Evolutionary conservation across 306 rosid genomes (phyloP).

Genomic region (Arachis stenosperma): DNA sequence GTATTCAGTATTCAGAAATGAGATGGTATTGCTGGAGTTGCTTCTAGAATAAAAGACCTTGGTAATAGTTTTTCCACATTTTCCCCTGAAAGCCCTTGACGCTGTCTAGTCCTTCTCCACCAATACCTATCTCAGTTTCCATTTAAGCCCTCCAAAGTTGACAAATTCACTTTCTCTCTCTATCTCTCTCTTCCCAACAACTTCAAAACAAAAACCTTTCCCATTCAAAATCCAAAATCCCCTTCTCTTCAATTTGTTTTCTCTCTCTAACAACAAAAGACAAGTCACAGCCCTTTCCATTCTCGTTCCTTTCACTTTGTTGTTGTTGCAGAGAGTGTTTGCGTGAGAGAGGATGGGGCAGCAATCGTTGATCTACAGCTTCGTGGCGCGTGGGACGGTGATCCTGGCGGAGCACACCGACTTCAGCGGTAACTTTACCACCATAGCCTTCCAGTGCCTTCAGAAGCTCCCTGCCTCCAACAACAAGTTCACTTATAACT

Average conservation of each 20-base stretch:
- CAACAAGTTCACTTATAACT: slow-evolving; percentile 73
- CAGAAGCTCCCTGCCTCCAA: slow-evolving; percentile 68
- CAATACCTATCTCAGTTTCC: not conserved
- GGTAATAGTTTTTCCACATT: not conserved
- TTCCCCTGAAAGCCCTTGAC: not conserved
- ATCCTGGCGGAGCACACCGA: slow-evolving; percentile 67
- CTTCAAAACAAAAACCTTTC: not conserved
- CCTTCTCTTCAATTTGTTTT: not conserved
- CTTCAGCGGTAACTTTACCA: slow-evolving; percentile 65
- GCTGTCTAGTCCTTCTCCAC: not conserved
- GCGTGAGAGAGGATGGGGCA: slow-evolving; percentile 54
- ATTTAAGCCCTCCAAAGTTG: slow-evolving; percentile 5
- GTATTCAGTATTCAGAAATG: too few relatives aligned
- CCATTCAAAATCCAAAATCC: not conserved
- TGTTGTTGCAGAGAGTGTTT: not conserved
- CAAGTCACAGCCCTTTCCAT: not conserved
- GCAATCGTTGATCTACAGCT: slow-evolving; percentile 75
- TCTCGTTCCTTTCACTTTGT: not conserved
- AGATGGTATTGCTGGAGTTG: not conserved
- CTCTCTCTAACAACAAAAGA: not conserved
- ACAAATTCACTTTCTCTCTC: not conserved
- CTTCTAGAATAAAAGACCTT: not conserved
- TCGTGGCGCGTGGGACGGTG: slow-evolving; percentile 73
- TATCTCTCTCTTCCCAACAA: not conserved
- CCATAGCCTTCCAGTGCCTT: slow-evolving; percentile 69